A percentile compares a stretch with the other conserved stretches of the same genome.
Conservation (phyloP, 140 eudicot genomes). For the Senecio squalidus region DNA sequence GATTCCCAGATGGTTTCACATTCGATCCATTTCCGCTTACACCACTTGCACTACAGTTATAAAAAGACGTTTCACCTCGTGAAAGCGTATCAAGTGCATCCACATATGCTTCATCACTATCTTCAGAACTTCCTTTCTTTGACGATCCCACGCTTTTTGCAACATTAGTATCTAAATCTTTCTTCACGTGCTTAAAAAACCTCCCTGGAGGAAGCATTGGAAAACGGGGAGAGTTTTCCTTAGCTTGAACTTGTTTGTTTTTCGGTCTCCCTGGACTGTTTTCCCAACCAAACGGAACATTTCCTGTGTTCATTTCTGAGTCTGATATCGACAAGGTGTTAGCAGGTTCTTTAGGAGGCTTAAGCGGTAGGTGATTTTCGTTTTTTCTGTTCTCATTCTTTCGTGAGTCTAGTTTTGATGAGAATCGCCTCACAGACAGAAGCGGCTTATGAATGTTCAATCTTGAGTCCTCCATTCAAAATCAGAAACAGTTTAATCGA, state of each 20-base stretch:
- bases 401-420: slow-evolving; percentile 25
- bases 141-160: slow-evolving; percentile 2
- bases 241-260: slow-evolving; percentile 12
- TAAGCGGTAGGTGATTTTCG: slow-evolving; percentile 10
- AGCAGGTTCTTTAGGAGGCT: slow-evolving; percentile 31
- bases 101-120: slow-evolving; percentile 34
- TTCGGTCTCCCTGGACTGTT: slow-evolving; percentile 76
- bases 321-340: slow-evolving; percentile 47
- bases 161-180: slow-evolving; percentile 17
- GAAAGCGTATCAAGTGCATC: slow-evolving; percentile 69
- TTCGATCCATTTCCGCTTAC: slow-evolving; percentile 40
- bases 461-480: slow-evolving; percentile 48
- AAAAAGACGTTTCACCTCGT: slow-evolving; percentile 38
- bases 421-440: slow-evolving; percentile 62
- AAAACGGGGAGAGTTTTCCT: slow-evolving; percentile 30
- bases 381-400: slow-evolving; percentile 22
- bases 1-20: slow-evolving; percentile 30
- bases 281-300: slow-evolving; percentile 80
- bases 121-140: slow-evolving; percentile 33
- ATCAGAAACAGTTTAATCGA: slow-evolving; percentile 25
- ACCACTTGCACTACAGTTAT: slow-evolving; percentile 55
- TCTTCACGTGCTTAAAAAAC: slow-evolving; percentile 22
- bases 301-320: slow-evolving; percentile 45
- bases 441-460: slow-evolving; percentile 55
- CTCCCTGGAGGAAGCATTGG: slow-evolving; percentile 76